Evolutionary conservation across 2,329 filamentous ascomycete genomes (phyloP).

Genomic region (Stagonosporopsis rhizophila): DNA sequence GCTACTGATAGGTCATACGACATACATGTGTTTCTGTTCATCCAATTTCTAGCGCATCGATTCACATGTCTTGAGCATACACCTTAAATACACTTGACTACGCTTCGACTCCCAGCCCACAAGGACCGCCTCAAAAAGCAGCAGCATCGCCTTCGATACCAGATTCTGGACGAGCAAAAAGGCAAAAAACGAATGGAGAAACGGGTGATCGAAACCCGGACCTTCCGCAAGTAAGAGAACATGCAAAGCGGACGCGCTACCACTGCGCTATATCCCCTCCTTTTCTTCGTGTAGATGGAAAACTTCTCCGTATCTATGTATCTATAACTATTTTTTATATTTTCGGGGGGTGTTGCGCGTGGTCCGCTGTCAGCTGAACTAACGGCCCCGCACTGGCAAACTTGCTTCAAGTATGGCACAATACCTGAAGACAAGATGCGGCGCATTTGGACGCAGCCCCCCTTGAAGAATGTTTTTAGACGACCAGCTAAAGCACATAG

Average conservation of each 20-base stretch:
- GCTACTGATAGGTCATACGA: neutral
- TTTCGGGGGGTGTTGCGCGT: too few species aligned
- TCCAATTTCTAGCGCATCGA: neutral
- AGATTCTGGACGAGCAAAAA: neutral
- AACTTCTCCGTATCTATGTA: neutral
- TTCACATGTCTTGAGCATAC: neutral
- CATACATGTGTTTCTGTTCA: neutral
- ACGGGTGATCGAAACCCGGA: conserved; percentile 40
- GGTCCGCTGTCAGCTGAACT: too few species aligned
- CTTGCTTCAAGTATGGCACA: too few species aligned
- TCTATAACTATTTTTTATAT: neutral
- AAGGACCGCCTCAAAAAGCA: neutral
- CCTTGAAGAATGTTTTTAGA: too few species aligned
- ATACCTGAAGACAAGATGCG: too few species aligned
- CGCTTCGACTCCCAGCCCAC: too few species aligned
- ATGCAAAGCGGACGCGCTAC: conserved; percentile 47
- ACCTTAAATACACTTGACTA: too few species aligned
- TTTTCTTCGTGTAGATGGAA: neutral
- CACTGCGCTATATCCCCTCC: conserved; percentile 34
- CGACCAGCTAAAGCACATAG: too few species aligned
- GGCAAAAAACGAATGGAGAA: conserved; percentile 27
- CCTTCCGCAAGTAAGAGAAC: conserved; percentile 29
- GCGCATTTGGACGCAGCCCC: too few species aligned
- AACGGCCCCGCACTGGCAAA: too few species aligned
- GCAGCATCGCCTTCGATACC: neutral